Percentiles rank a stretch among this genome's conserved stretches.
These are phyloP conservation scores for Rossbeevera mucosa DNA, from an alignment of 768 basidiomycete species.

Conservation along the genomic window DNA sequence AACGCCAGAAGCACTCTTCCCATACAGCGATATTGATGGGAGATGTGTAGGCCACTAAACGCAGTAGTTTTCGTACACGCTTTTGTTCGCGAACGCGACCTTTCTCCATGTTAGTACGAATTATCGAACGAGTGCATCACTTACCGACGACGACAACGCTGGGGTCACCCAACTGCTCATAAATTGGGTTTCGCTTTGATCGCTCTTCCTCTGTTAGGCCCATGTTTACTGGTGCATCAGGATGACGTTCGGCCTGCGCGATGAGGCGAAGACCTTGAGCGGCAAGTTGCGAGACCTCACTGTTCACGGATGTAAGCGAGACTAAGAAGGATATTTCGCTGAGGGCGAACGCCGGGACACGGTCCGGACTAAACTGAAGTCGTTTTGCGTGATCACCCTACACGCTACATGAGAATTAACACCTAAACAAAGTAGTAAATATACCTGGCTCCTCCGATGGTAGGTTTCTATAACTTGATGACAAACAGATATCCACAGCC, in stretches of 20 bases:
- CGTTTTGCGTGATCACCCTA: slow-evolving; percentile 43
- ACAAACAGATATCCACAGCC: slow-evolving; percentile 64
- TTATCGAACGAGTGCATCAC: slow-evolving; percentile 19
- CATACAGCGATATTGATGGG: slow-evolving; percentile 74
- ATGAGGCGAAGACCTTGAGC: slow-evolving; percentile 65
- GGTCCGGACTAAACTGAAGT: slow-evolving; percentile 48
- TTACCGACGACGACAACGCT: slow-evolving; percentile 63
- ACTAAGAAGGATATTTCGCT: slow-evolving; percentile 72
- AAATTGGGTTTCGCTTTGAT: slow-evolving; percentile 66
- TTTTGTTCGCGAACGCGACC: slow-evolving; percentile 80
- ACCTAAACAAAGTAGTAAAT: slow-evolving; percentile 7
- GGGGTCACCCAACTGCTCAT: slow-evolving; percentile 77
- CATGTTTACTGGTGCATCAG: slow-evolving; percentile 48
- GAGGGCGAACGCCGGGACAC: slow-evolving; percentile 60
- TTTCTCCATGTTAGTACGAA: slow-evolving; percentile 22
- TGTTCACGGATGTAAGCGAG: slow-evolving; percentile 65
- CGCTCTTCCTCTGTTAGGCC: slow-evolving; percentile 56
- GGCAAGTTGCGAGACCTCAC: slow-evolving; percentile 60
- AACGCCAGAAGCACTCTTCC: slow-evolving; percentile 78
- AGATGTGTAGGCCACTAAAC: slow-evolving; percentile 57
- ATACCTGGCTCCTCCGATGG: slow-evolving; percentile 45
- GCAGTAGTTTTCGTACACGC: slow-evolving; percentile 66
- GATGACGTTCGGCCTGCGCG: slow-evolving; percentile 61
- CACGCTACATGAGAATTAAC: slow-evolving; percentile 4
- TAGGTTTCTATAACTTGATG: slow-evolving; percentile 58